Conservation (phyloP, 768 basidiomycete species). For the Podaxis mareebaensis region DNA sequence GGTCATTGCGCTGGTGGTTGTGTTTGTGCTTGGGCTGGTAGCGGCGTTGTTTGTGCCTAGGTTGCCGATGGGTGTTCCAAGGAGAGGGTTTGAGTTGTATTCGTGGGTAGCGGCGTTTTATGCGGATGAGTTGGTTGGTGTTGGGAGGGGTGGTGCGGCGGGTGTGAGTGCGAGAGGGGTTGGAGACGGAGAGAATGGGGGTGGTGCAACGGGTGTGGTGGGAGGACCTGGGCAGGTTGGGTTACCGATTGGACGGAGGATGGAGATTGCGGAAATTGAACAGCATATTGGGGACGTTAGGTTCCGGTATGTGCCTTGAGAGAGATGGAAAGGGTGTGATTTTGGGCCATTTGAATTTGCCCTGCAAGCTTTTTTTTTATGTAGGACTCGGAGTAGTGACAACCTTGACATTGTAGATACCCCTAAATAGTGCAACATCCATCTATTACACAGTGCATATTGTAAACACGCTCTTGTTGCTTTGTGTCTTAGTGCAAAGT, state of each 20-base stretch:
- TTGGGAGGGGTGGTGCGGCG: not conserved
- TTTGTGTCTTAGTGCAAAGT: too few species aligned
- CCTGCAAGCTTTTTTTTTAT: too few species aligned
- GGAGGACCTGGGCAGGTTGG: not conserved
- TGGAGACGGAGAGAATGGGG: not conserved
- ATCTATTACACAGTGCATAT: too few species aligned
- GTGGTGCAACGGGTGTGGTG: not conserved
- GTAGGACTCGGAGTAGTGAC: too few species aligned
- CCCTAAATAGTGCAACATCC: too few species aligned
- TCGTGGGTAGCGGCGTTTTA: conserved; percentile 29
- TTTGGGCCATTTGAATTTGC: too few species aligned
- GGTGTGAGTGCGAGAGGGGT: not conserved
- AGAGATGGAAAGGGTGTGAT: not conserved
- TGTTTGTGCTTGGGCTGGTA: conserved; percentile 32
- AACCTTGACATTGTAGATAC: too few species aligned
- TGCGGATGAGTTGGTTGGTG: conserved; percentile 20
- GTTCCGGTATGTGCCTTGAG: conserved; percentile 11
- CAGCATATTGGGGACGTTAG: conserved; percentile 11
- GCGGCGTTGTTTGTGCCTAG: conserved; percentile 29
- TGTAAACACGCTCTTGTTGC: too few species aligned
- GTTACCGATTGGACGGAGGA: conserved; percentile 12
- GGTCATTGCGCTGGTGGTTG: conserved; percentile 23
- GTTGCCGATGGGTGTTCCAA: conserved; percentile 23
- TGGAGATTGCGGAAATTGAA: conserved; percentile 12
- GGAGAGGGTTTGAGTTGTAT: conserved; percentile 29